Percentiles rank a stretch among this genome's conserved stretches.
Evolutionary conservation across 208 protist genomes (phyloP).

Genomic region (Leishmania lainsoni): DNA sequence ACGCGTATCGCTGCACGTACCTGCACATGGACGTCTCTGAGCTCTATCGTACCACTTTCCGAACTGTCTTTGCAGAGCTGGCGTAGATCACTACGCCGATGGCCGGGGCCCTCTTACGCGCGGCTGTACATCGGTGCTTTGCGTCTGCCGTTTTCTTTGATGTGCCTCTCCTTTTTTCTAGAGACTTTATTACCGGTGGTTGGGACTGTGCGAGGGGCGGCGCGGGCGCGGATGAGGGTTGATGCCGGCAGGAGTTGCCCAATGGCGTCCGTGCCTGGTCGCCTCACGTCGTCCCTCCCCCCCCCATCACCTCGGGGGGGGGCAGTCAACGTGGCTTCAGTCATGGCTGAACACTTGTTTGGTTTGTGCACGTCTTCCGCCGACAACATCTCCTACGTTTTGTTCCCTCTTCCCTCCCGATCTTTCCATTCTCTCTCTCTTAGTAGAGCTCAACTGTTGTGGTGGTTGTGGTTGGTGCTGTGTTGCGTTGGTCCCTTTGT

Average conservation of each 20-base stretch:
- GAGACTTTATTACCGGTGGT: neutral
- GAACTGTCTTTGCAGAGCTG: conserved; percentile 2
- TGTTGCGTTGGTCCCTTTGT: neutral
- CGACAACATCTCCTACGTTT: neutral
- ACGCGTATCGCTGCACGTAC: conserved; percentile 23
- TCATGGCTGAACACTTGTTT: neutral
- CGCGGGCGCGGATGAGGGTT: neutral
- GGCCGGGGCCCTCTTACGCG: neutral
- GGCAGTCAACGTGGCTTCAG: neutral
- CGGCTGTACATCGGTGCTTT: neutral
- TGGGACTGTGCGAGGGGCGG: neutral
- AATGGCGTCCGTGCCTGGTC: neutral
- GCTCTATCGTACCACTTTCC: conserved; percentile 13
- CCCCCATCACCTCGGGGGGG: neutral
- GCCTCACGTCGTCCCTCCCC: neutral
- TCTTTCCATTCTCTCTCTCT: neutral
- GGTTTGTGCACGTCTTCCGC: neutral
- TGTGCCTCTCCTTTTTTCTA: neutral
- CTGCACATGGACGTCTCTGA: conserved; percentile 9
- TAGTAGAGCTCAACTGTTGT: neutral
- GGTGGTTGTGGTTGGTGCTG: too few species aligned
- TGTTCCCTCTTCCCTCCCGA: neutral
- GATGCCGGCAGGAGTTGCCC: neutral
- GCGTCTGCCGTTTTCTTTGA: neutral
- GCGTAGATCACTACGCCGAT: neutral